A percentile compares a stretch with the other conserved stretches of the same genome.
phyloP scores from a whole-genome alignment of 345 rosid species.

The Cardiospermum halicacabum region DNA sequence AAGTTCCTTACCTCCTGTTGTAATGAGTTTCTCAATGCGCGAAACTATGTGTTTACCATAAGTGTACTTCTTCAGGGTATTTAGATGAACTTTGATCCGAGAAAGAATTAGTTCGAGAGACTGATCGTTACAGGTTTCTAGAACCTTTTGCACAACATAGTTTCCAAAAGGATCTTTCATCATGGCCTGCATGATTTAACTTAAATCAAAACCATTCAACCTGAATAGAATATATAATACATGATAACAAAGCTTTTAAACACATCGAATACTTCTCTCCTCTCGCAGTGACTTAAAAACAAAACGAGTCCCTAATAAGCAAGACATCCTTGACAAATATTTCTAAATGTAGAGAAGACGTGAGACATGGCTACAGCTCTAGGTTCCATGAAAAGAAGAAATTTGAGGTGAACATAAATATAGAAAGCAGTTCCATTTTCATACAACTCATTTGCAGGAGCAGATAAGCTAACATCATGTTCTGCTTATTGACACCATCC shows the following conservation, averaged over 20 bases:
- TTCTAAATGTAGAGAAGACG: neutral
- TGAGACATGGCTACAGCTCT: neutral
- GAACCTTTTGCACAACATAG: conserved; percentile 94
- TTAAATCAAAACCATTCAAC: neutral
- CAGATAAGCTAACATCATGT: neutral
- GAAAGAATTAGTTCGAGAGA: conserved; percentile 77
- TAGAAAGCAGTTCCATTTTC: neutral
- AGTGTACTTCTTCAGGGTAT: conserved; percentile 84
- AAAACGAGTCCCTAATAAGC: neutral
- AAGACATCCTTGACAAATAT: neutral
- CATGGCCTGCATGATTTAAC: conserved; percentile 72
- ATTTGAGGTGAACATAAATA: neutral
- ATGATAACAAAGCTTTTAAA: neutral
- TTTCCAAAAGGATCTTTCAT: conserved; percentile 99
- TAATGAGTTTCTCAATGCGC: conserved; percentile 88
- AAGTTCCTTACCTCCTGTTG: conserved; percentile 72
- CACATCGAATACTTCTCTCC: neutral
- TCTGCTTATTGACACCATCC: neutral
- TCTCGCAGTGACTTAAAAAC: neutral
- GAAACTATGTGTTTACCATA: conserved; percentile 97
- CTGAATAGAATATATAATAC: neutral
- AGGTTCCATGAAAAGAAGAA: neutral
- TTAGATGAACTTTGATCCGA: conserved; percentile 84
- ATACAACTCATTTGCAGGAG: neutral
- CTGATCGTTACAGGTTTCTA: conserved; percentile 88